These are phyloP conservation scores for Canna indica DNA, from an alignment of 176 grass and related monocot genomes.

Conservation along the genomic window DNA sequence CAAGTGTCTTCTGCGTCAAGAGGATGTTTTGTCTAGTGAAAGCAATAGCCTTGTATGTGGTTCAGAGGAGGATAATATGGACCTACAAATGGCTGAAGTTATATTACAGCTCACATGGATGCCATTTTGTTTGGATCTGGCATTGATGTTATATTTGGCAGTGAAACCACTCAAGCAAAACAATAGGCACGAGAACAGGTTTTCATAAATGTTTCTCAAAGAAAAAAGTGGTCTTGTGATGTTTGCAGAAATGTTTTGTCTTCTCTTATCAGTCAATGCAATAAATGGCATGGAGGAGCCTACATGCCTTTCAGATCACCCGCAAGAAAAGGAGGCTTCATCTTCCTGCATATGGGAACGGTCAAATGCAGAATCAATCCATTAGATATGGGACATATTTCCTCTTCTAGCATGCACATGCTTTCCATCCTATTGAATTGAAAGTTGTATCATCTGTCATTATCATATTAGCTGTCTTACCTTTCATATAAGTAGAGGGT, in stretches of 20 bases:
- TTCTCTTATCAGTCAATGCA: no score
- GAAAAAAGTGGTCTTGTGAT: no score
- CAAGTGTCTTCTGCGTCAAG: no score
- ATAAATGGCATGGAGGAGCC: constrained; percentile 8
- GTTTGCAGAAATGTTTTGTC: no score
- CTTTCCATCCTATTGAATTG: neutral
- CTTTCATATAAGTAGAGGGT: neutral
- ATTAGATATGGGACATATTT: neutral
- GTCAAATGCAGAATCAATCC: neutral
- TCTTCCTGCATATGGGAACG: neutral
- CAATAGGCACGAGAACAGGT: no score
- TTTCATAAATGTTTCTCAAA: no score
- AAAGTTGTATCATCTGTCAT: no score
- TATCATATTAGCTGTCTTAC: no score
- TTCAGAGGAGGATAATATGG: neutral
- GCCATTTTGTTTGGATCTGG: neutral
- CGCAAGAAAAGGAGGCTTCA: neutral
- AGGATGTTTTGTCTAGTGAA: neutral
- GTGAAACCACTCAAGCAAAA: no score
- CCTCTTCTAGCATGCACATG: neutral
- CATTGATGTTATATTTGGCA: neutral
- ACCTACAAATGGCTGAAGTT: neutral
- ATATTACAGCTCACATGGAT: neutral
- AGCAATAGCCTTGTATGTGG: neutral
- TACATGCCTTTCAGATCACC: constrained; percentile 3